Percentiles rank a stretch among this genome's conserved stretches.
These are phyloP conservation scores for Emergomyces africanus DNA, from an alignment of 2,329 filamentous ascomycete species.

Conservation along the genomic window DNA sequence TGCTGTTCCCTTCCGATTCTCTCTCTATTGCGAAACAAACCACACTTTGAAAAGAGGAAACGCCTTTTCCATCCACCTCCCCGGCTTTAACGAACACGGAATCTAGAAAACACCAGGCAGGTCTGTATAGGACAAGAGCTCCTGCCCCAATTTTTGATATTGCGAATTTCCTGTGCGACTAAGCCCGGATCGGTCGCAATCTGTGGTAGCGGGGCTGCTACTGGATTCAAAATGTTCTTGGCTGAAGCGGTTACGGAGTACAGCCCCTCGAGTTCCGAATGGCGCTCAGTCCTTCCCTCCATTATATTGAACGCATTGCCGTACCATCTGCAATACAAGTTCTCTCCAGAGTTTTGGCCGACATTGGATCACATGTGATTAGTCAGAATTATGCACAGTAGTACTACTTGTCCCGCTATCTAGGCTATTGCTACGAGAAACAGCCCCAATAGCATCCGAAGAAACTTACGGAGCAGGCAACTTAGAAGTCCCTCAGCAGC, in stretches of 20 bases:
- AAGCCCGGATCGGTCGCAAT: background rate
- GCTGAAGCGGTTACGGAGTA: background rate
- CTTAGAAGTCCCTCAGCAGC: background rate
- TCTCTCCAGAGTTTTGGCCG: background rate
- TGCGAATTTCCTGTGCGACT: background rate
- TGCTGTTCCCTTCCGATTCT: background rate
- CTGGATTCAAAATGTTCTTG: background rate
- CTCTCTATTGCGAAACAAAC: background rate
- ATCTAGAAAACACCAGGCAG: no score
- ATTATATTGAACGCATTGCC: background rate
- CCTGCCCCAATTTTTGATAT: background rate
- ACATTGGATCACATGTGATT: background rate
- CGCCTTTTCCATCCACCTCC: background rate
- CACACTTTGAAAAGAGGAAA: background rate
- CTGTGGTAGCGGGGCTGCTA: background rate
- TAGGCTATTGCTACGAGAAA: background rate
- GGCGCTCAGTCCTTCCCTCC: background rate
- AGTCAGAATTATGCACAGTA: background rate
- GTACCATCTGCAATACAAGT: background rate
- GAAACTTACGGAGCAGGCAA: background rate
- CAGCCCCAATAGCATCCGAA: background rate
- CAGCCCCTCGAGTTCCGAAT: background rate
- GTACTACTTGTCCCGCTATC: background rate
- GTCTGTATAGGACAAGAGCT: background rate
- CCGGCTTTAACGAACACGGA: background rate